Base-by-base conservation (phyloP, 2,329 filamentous ascomycete species). In the Colletotrichum salicis region DNA sequence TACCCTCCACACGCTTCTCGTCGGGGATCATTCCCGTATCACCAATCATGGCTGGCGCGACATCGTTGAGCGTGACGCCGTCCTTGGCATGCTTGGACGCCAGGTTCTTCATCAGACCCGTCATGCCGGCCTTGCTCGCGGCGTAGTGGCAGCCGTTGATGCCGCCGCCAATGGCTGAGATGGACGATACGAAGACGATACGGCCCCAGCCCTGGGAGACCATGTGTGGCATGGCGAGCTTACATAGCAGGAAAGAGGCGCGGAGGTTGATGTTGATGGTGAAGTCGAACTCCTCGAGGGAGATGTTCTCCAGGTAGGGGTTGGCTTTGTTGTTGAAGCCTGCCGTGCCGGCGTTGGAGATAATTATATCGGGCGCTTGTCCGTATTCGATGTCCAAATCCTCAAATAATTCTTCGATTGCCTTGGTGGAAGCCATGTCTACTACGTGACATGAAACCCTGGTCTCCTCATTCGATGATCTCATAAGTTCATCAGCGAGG, bases 1-100 rank as follows among this genome's bases (percentile, higher is more conserved):
- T 88, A 24, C 86, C 86, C 75, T 81, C 80, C 19, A 86, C 80
- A 15, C 77, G 78, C 73, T 88, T 85, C 52, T 86, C 86, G 71
- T 88, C 84, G 2, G 88, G 88, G 54, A 92, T 89, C 89, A 92
- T 89, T 1, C 88, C 88, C 3, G 88, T 90, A 27, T 88, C 86
- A 4, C 89, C 90, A 74, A 92, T 92, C 89, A 92, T 92, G 3
- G 90, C 90, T 0, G 90, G 90, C 3, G 89, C 89, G n/a, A 92
- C 88, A 73, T 92, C 90, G 71, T 92, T 92, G 68, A 92, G 89
- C 15, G 89, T 90, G 75, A 92, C 90, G 37, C 90, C 89, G 75
- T 85, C 85, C 67, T 86, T 84, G 2, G 89, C 90, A 27, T 92
- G 84, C 57, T 88, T 88, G 1, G 84, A 85, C 1, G 90, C 86